A percentile compares a stretch with the other conserved stretches of the same genome.
Conservation (phyloP, 305 asterid species). For the Plantago lanceolata region DNA sequence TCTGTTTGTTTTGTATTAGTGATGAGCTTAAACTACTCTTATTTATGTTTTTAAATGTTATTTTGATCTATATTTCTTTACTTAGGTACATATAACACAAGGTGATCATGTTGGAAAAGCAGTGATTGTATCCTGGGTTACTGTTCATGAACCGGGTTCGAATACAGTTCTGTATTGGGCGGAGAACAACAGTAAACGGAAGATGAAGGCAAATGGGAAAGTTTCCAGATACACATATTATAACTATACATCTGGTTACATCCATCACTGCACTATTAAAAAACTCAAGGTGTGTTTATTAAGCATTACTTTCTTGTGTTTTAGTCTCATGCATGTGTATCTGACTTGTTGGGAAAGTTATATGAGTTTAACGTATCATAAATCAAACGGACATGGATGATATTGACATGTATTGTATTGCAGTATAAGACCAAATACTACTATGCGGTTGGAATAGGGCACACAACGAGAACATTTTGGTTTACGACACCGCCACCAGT, state of each 20-base stretch:
- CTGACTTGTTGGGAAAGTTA: too few relatives aligned
- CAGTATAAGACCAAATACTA: slow-evolving; percentile 70
- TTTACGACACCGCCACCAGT: slow-evolving; percentile 66
- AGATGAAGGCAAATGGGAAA: slow-evolving; percentile 41
- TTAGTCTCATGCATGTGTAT: too few relatives aligned
- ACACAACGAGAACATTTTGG: slow-evolving; percentile 55
- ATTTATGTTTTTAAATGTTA: not conserved
- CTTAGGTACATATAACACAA: slow-evolving; percentile 78
- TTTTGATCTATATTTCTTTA: not conserved
- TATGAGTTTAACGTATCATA: not conserved
- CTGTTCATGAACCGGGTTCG: slow-evolving; percentile 63
- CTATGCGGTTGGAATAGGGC: slow-evolving; percentile 58
- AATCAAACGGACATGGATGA: not conserved
- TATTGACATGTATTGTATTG: slow-evolving; percentile 12
- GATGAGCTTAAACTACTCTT: too few relatives aligned
- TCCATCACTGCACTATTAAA: slow-evolving; percentile 61
- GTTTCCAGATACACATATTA: slow-evolving; percentile 43
- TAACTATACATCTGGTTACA: slow-evolving; percentile 72
- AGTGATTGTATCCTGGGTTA: slow-evolving; percentile 84
- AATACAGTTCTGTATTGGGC: slow-evolving; percentile 53
- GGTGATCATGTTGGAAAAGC: slow-evolving; percentile 79
- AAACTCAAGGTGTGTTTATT: slow-evolving; percentile 43
- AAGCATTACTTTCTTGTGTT: too few relatives aligned
- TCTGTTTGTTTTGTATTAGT: not conserved
- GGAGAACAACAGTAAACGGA: slow-evolving; percentile 35